Conservation (phyloP, 257 asterid species). For the Fraxinus quadrangulata region DNA sequence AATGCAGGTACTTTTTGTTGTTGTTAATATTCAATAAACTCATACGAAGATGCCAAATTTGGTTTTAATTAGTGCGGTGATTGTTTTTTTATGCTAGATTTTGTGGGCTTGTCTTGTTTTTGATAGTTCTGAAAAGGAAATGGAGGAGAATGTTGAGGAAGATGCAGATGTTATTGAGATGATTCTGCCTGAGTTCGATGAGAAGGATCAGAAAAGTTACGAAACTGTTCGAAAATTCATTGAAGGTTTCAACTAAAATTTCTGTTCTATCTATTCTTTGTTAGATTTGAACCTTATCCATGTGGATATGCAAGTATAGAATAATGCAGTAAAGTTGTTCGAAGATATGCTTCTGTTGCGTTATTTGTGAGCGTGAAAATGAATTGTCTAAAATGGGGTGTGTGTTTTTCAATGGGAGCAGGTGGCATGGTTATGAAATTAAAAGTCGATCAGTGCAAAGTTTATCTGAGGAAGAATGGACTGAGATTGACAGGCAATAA, state of each 20-base stretch:
- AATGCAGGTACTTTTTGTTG: constrained; percentile 29
- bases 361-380: not conserved
- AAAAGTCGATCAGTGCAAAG: constrained; percentile 82
- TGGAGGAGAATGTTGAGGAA: constrained; percentile 32
- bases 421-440: constrained; percentile 59
- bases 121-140: constrained; percentile 32
- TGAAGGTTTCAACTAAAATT: constrained; percentile 42
- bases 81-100: not conserved
- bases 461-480: constrained; percentile 75
- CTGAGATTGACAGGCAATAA: constrained; percentile 84
- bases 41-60: not conserved
- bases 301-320: not conserved
- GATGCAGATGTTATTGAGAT: constrained; percentile 23
- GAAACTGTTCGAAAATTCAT: constrained; percentile 49
- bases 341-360: not conserved
- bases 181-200: constrained; percentile 39
- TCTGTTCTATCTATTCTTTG: not conserved
- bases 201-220: constrained; percentile 48
- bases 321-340: not conserved
- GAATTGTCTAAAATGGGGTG: not conserved
- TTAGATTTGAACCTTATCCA: not conserved
- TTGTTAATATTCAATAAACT: not conserved
- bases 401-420: constrained; percentile 28
- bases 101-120: constrained; percentile 6
- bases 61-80: not conserved